Conservation (phyloP, 83 land plant species). For the Isoetes engelmannii region DNA sequence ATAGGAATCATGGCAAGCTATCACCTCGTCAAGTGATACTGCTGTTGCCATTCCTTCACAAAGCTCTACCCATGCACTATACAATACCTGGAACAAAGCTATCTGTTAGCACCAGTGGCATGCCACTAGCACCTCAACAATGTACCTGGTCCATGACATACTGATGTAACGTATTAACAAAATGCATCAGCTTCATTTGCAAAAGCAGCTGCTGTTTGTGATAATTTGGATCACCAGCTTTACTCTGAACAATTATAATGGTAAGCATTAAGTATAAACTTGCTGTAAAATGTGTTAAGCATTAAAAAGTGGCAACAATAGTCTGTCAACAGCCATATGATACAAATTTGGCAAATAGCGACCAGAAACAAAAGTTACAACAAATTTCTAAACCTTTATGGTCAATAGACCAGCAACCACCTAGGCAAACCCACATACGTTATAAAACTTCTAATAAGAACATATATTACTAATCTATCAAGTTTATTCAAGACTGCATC, state of each 20-base stretch:
- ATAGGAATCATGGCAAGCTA: constrained; percentile 86
- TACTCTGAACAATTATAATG: constrained; percentile 36
- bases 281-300: too few relatives aligned
- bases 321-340: too few relatives aligned
- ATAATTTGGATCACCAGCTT: constrained; percentile 39
- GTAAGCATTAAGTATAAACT: background rate
- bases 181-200: constrained; percentile 91
- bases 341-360: too few relatives aligned
- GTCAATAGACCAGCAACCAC: too few relatives aligned
- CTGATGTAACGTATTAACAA: constrained; percentile 98
- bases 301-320: too few relatives aligned
- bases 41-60: constrained; percentile 84
- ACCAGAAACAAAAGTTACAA: too few relatives aligned
- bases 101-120: background rate
- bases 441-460: too few relatives aligned
- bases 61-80: constrained; percentile 93
- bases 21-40: constrained; percentile 87
- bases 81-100: constrained; percentile 48
- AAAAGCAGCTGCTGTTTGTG: constrained; percentile 66
- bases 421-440: too few relatives aligned
- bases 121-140: background rate
- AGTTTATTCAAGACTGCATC: too few relatives aligned
- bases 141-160: constrained; percentile 96
- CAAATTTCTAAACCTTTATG: too few relatives aligned
- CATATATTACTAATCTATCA: too few relatives aligned